Conservation (phyloP, 208 protist species). For the Herpetomonas tarakana region DNA sequence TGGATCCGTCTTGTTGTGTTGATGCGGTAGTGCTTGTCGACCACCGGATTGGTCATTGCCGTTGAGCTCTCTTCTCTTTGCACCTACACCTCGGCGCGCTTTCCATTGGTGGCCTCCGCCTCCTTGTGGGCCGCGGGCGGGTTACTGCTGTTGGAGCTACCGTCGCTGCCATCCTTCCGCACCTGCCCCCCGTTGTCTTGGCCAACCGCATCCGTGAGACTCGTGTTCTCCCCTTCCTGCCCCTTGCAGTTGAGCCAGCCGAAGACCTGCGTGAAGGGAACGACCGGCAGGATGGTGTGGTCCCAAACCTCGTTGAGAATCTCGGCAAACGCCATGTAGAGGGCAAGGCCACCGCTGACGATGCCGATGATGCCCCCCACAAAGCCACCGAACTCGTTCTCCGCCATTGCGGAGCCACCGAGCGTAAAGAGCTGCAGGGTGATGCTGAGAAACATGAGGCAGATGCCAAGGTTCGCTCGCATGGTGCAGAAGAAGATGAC, state of each 20-base stretch:
- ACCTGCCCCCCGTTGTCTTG: neutral
- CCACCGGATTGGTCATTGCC: no score
- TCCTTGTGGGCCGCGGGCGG: neutral
- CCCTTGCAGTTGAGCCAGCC: slow-evolving; percentile 15
- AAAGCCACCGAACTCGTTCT: slow-evolving; percentile 12
- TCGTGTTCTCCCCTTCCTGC: neutral
- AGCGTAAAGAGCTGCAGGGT: slow-evolving; percentile 27
- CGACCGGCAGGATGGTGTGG: slow-evolving; percentile 27
- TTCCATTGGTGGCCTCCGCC: neutral
- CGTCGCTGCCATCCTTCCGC: slow-evolving; percentile 5
- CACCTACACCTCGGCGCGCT: neutral
- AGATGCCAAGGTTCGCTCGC: slow-evolving; percentile 25
- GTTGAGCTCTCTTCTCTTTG: neutral
- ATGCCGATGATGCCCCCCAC: slow-evolving; percentile 45
- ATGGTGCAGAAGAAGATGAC: slow-evolving; percentile 24
- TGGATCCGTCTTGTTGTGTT: neutral
- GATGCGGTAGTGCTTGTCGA: no score
- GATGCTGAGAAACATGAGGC: slow-evolving; percentile 22
- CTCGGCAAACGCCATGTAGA: slow-evolving; percentile 53
- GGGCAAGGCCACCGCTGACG: slow-evolving; percentile 36
- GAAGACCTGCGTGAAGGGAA: slow-evolving; percentile 22
- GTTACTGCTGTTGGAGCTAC: neutral
- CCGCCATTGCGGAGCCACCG: slow-evolving; percentile 10
- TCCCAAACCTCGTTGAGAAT: slow-evolving; percentile 45
- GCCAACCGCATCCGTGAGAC: no score